Percentiles rank a stretch among this genome's conserved stretches.
phyloP scores from a whole-genome alignment of 129 eudicot genomes.

The Lonicera japonica region DNA sequence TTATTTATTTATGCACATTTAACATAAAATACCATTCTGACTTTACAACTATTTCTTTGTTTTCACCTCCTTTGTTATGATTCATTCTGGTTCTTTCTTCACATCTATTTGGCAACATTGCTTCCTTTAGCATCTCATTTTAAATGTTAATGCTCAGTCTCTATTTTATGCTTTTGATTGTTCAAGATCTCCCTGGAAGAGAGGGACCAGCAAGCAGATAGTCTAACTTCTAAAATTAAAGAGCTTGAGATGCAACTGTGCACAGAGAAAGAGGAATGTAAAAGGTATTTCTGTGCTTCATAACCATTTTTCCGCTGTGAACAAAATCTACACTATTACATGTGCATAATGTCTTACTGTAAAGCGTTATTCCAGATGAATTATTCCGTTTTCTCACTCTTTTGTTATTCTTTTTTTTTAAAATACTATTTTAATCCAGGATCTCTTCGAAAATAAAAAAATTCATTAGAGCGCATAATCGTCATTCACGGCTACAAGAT shows the following conservation, averaged over 20 bases:
- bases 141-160: background rate
- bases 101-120: background rate
- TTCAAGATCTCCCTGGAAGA: conserved; percentile 56
- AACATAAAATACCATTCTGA: too few species aligned
- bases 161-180: conserved; percentile 5
- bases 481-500: conserved; percentile 63
- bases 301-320: background rate
- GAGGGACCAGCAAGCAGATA: conserved; percentile 50
- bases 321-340: too few species aligned
- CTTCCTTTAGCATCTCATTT: background rate
- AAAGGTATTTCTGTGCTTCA: conserved; percentile 36
- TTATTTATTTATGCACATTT: too few species aligned
- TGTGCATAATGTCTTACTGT: background rate
- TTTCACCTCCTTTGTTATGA: background rate
- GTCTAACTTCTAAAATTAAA: conserved; percentile 45
- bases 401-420: conserved; percentile 4
- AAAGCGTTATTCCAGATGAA: conserved; percentile 1
- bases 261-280: conserved; percentile 61
- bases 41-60: background rate
- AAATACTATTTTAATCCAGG: conserved; percentile 25
- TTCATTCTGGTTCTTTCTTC: background rate
- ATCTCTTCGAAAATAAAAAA: conserved; percentile 53
- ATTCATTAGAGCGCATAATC: conserved; percentile 68
- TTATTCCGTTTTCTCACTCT: background rate
- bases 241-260: conserved; percentile 66